phyloP scores from a whole-genome alignment of 129 eudicot genomes.

The Lactuca sativa region DNA sequence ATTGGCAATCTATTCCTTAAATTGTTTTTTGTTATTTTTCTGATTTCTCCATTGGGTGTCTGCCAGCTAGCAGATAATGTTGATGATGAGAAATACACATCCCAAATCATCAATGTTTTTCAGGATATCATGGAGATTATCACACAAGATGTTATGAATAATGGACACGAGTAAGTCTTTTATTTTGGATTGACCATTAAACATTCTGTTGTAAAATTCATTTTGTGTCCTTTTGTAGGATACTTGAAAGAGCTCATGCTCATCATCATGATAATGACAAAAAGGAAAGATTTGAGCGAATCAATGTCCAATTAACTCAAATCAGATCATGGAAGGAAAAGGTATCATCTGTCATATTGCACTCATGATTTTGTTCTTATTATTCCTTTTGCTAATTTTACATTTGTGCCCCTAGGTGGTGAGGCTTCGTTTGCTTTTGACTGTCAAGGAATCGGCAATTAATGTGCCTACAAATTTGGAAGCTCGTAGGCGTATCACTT shows the following conservation, averaged over 20 bases:
- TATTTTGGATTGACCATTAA: neutral
- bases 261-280: conserved; percentile 38
- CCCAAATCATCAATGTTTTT: conserved; percentile 78
- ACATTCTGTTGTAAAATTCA: neutral
- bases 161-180: conserved; percentile 78
- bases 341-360: conserved; percentile 43
- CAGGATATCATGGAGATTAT: conserved; percentile 97
- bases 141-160: conserved; percentile 78
- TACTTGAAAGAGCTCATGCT: conserved; percentile 53
- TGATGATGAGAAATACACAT: conserved; percentile 52
- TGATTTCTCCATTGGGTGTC: conserved; percentile 21
- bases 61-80: conserved; percentile 55
- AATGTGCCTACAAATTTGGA: conserved; percentile 93
- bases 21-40: conserved; percentile 10
- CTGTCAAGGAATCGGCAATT: conserved; percentile 94
- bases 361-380: conserved; percentile 10
- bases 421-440: conserved; percentile 87
- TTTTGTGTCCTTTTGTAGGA: conserved; percentile 35
- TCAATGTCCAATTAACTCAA: conserved; percentile 45
- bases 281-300: conserved; percentile 79
- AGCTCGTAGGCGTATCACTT: conserved; percentile 98
- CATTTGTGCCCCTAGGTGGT: conserved; percentile 55
- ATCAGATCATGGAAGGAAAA: conserved; percentile 84
- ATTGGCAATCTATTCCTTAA: neutral
- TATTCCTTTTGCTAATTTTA: conserved; percentile 3